Conservation (phyloP, 345 rosid genomes). For the Draba incana region DNA sequence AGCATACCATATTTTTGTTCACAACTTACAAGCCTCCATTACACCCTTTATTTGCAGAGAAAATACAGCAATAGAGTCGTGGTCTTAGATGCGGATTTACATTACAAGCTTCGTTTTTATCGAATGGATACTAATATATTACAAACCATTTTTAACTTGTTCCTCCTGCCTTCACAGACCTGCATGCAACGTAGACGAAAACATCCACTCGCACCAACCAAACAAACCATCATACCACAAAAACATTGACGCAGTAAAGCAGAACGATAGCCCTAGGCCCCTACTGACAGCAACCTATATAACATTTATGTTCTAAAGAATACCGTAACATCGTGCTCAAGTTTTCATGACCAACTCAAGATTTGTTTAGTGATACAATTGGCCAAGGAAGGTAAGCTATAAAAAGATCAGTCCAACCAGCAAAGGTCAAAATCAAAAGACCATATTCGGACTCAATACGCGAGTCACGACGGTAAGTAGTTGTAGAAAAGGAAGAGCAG, state of each 20-base stretch:
- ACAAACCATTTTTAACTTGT: constrained; percentile 31
- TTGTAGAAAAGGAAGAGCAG: no score
- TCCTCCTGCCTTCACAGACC: constrained; percentile 22
- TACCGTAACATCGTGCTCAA: constrained; percentile 2
- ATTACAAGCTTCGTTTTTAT: constrained; percentile 31
- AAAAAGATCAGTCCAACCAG: constrained; percentile 13
- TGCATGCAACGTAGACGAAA: constrained; percentile 23
- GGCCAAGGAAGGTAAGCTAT: no score
- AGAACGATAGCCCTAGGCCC: no score
- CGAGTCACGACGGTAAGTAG: no score
- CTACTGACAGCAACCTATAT: constrained; percentile 10
- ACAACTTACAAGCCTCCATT: constrained; percentile 30
- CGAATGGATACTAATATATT: constrained; percentile 17
- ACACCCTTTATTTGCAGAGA: constrained; percentile 26
- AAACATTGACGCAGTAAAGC: background rate
- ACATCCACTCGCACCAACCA: constrained; percentile 5
- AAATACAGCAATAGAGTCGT: constrained; percentile 23
- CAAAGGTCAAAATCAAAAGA: no score
- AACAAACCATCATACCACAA: constrained; percentile 19
- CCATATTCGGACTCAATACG: no score
- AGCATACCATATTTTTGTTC: constrained; percentile 3
- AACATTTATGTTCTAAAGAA: background rate
- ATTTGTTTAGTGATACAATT: no score
- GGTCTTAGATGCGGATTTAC: constrained; percentile 29
- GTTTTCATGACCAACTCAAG: constrained; percentile 6